Evolutionary conservation across 257 asterid genomes (phyloP), one percentile per base, ranked within the genome.

Genomic region (Primulina tabacum): DNA sequence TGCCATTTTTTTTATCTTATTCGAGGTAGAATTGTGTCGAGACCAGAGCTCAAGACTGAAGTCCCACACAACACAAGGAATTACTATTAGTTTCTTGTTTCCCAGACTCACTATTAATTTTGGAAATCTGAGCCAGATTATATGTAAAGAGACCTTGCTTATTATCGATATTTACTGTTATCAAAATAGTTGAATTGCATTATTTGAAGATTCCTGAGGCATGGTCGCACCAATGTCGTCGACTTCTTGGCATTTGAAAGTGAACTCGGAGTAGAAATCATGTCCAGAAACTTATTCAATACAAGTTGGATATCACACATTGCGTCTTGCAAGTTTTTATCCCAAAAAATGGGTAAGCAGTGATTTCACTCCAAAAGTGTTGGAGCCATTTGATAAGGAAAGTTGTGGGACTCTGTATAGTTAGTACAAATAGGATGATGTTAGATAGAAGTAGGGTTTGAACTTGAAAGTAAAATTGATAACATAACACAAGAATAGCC

Each of bases 21-120:
- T 66, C 20, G 60, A 60, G 70, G 24, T 72, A 72, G 74, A 30
- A 62, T 71, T 67, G 30, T 71, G 29, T 14, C 52, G 8, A 53
- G 17, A 60, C 2, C 17, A 20, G 38, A 53, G 29, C 3, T 21
- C 24, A 21, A 28, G 29, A 28, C 29, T 28, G 29, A 28, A 65
- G 71, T 26, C 66, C 24, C 57, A 37, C 16, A 29, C 20, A 33
- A 18, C 11, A 53, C n/a, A 62, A 8, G 10, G 14, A 0, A 3
- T 53, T 8, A 50, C 47, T 60, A 17, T 17, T 34, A 16, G 14
- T 5, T 8, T 14, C 50, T 62, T 32, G 24, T 26, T 20, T 16
- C 7, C 2, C 29, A 21, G n/a, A 5, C 32, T 59, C n/a, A 7
- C 53, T 68, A 9, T 68, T 24, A 8, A 30, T 11, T 32, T 68